Base-by-base conservation (phyloP, 2,329 filamentous ascomycete genomes). In the Nemania sp. region DNA sequence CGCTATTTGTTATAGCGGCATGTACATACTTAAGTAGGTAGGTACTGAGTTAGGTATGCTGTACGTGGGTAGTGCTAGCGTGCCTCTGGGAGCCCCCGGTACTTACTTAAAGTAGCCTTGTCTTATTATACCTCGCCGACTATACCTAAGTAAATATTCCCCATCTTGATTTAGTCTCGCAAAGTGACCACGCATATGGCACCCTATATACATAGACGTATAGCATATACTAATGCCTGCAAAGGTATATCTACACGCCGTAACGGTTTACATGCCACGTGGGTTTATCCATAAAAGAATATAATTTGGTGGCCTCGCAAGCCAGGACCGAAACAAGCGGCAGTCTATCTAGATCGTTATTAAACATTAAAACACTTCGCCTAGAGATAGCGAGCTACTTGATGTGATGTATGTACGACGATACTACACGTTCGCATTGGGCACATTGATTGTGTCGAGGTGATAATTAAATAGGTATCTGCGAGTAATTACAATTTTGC, bases 261-360 rank as follows among this genome's bases (percentile, higher is more conserved):
- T 13, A 41, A 41, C 15, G 38, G 10, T 18, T 41, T 13, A 18
- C 38, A 13, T 41, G 11, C 38, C 41, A 45, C 41, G 41, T 45
- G 41, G 41, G 41, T 3, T 7, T 45, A 45, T n/a, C 41, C 41
- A 13, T 8, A 8, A 27, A n/a, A 27, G 26, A 5, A 13, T 24
- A 11, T 11, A 1, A 5, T 24, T 27, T 18, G 11, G 20, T 4
- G n/a, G 11, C 11, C 45, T 69, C 66, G 66, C 66, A 69, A 66
- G 45, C 66, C 59, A 59, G 51, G 51, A 63, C 66, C 18, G 27
- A 61, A 67, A 52, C 18, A 51, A 43, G 51, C 32, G n/a, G n/a
- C n/a, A n/a, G n/a, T n/a, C n/a, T n/a, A n/a, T n/a, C n/a, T n/a
- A n/a, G n/a, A n/a, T n/a, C n/a, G n/a, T n/a, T n/a, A n/a, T n/a